These are phyloP conservation scores for Diversispora epigaea DNA, from an alignment of 192 early-diverging fungal genomes.

Conservation along the genomic window DNA sequence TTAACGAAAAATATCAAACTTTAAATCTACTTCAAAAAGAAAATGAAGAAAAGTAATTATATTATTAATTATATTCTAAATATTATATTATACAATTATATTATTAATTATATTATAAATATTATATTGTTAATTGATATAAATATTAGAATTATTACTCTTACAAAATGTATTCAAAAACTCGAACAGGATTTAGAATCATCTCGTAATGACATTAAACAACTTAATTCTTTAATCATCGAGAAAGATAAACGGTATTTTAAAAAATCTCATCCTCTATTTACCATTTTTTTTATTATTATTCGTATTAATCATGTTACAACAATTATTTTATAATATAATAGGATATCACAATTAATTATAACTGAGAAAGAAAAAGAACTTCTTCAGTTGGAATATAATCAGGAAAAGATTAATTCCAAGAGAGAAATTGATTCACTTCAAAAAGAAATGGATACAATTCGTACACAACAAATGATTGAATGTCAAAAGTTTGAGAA, in stretches of 20 bases:
- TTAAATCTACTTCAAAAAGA: not conserved
- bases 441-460: conserved; percentile 1
- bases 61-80: not conserved
- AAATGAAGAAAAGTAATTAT: conserved; percentile 10
- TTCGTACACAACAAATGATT: not conserved
- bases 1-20: not conserved
- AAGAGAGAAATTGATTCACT: not conserved
- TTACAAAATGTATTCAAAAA: not conserved
- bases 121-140: not conserved
- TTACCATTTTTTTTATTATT: not conserved
- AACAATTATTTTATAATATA: not conserved
- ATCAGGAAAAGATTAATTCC: not conserved
- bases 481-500: not conserved
- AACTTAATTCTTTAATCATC: not conserved
- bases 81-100: not conserved
- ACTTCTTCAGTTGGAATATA: not conserved
- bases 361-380: not conserved
- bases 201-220: not conserved
- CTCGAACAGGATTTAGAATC: not conserved
- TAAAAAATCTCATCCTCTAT: not conserved
- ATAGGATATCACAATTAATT: not conserved
- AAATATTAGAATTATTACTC: conserved; percentile 1
- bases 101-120: not conserved
- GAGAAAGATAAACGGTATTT: conserved; percentile 30
- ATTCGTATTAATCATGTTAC: not conserved